Evolutionary conservation across 2,329 filamentous ascomycete species (phyloP).

Genomic region (Fusarium continuum): DNA sequence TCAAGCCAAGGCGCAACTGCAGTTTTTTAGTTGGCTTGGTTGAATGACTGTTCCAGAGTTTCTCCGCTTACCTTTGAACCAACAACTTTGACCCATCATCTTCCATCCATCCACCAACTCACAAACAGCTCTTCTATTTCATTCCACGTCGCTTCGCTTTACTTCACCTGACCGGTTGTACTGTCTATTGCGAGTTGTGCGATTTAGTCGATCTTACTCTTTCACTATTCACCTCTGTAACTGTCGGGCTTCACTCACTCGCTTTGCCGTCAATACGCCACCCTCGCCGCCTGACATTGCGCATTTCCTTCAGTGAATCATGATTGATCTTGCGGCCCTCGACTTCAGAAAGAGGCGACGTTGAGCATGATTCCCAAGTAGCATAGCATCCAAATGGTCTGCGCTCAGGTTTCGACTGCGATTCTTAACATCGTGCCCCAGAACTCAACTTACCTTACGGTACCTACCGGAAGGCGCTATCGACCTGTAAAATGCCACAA

Average conservation of each 20-base stretch:
- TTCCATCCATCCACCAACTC: background rate
- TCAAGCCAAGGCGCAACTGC: background rate
- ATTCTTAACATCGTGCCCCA: background rate
- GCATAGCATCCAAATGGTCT: conserved; percentile 32
- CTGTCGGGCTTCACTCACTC: background rate
- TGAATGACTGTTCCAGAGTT: conserved; percentile 17
- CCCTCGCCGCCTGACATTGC: background rate
- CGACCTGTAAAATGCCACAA: conserved; percentile 41
- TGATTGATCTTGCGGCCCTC: conserved; percentile 30
- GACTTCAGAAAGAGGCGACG: conserved; percentile 39
- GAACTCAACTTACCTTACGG: too few species aligned
- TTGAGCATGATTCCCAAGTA: conserved; percentile 36
- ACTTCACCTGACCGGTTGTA: background rate
- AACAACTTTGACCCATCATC: conserved; percentile 3
- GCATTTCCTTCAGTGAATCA: conserved; percentile 29
- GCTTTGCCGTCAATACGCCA: conserved; percentile 8
- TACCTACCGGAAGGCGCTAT: conserved; percentile 1
- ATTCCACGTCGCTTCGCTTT: background rate
- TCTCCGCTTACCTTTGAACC: conserved; percentile 22
- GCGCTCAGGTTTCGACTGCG: background rate
- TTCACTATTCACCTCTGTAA: background rate
- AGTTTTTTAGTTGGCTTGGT: conserved; percentile 1
- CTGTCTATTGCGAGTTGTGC: background rate
- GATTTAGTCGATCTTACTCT: background rate
- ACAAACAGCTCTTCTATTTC: background rate